Conservation (phyloP, 257 asterid species). For the Primulina tabacum region DNA sequence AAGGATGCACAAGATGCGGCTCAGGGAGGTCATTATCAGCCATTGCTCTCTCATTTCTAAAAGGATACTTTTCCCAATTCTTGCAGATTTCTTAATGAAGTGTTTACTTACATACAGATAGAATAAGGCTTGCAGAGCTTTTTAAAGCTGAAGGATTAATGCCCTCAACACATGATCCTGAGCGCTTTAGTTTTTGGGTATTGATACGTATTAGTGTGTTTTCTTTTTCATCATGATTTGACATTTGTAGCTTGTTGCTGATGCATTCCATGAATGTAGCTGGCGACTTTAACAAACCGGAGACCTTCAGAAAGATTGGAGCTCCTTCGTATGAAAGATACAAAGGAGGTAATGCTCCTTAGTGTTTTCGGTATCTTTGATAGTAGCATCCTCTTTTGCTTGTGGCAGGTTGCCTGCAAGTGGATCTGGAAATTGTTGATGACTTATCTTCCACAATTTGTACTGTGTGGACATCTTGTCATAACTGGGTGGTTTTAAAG, state of each 20-base stretch:
- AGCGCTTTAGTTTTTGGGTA: constrained; percentile 98
- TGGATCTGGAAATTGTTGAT: not conserved
- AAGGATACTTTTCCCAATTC: constrained; percentile 6
- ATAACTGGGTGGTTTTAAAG: not conserved
- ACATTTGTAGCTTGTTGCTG: constrained; percentile 6
- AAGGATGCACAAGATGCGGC: constrained; percentile 77
- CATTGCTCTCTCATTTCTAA: not conserved
- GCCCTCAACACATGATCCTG: constrained; percentile 81
- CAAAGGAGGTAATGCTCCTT: constrained; percentile 60
- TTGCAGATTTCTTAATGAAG: constrained; percentile 17
- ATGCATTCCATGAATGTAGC: constrained; percentile 52
- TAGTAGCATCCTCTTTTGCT: constrained; percentile 4
- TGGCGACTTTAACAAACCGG: constrained; percentile 60
- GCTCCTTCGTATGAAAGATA: constrained; percentile 71
- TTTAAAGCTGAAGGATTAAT: constrained; percentile 82
- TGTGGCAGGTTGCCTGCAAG: not conserved
- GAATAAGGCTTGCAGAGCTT: constrained; percentile 74
- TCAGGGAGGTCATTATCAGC: constrained; percentile 49
- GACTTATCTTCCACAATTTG: not conserved
- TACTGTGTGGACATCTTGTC: not conserved
- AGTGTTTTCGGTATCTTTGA: too few species aligned
- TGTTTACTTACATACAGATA: constrained; percentile 52
- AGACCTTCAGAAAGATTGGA: constrained; percentile 92
- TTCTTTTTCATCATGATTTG: constrained; percentile 20
- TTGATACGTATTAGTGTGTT: constrained; percentile 4